Conservation (phyloP, 2,329 filamentous ascomycete genomes). For the Botrytis hyacinthi region DNA sequence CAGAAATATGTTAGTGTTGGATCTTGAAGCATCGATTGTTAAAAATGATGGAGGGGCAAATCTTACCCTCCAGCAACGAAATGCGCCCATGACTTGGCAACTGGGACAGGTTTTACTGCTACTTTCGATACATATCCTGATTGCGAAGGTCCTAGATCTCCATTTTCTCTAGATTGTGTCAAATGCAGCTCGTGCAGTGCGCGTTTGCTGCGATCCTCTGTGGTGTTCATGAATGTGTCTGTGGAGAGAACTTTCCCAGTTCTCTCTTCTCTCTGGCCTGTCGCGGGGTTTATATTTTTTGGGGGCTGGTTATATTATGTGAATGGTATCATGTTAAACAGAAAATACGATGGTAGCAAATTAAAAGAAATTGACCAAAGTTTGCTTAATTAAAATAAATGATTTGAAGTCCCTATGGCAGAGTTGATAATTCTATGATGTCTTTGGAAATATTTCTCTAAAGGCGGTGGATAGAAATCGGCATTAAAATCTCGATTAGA, state of each 20-base stretch:
- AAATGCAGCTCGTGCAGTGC: constrained; percentile 24
- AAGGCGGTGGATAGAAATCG: constrained; percentile 1
- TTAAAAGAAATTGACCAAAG: constrained; percentile 6
- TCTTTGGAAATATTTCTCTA: constrained; percentile 17
- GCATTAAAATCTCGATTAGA: constrained; percentile 3
- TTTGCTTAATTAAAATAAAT: not conserved
- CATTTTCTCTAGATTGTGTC: constrained; percentile 56
- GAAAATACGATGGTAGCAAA: not conserved
- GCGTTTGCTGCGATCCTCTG: constrained; percentile 25
- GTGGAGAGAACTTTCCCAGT: constrained; percentile 14
- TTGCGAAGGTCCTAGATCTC: constrained; percentile 51
- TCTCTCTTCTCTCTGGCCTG: constrained; percentile 4
- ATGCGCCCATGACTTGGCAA: constrained; percentile 84
- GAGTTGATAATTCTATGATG: constrained; percentile 2
- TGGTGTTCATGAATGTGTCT: constrained; percentile 36
- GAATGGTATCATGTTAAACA: constrained; percentile 7
- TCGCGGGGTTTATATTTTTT: not conserved
- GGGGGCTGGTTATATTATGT: constrained; percentile 9
- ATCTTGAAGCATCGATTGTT: not conserved
- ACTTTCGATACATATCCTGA: constrained; percentile 42
- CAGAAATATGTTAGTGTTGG: constrained; percentile 22
- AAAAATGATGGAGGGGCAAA: constrained; percentile 13
- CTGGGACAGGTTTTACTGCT: constrained; percentile 44
- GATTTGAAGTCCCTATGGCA: not conserved
- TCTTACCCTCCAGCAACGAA: constrained; percentile 85